Conservation (phyloP, 2,329 filamentous ascomycete genomes). For the Phaeosphaeria sp. region DNA sequence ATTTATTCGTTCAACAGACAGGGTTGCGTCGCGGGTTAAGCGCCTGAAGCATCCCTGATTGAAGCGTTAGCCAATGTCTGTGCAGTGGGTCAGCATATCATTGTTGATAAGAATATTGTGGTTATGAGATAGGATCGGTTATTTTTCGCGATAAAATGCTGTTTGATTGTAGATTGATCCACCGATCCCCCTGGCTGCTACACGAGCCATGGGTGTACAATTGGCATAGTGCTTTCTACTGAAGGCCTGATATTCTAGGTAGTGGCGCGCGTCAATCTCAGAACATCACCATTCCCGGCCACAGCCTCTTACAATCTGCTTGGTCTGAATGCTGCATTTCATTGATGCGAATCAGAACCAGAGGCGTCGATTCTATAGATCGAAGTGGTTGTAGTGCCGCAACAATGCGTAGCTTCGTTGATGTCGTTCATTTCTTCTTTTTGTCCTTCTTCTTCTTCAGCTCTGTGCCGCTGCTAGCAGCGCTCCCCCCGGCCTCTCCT, state of each 20-base stretch:
- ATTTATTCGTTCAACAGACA: not conserved
- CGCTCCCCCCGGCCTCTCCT: slow-evolving; percentile 45
- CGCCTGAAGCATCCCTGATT: not conserved
- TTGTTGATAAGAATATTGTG: not conserved
- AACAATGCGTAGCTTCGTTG: not conserved
- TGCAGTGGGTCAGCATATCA: not conserved
- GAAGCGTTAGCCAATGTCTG: not conserved
- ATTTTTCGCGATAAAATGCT: not conserved
- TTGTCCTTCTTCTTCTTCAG: slow-evolving; percentile 48
- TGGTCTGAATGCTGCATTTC: not conserved
- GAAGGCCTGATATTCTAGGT: too few species aligned
- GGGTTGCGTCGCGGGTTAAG: not conserved
- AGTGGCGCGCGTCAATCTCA: too few species aligned
- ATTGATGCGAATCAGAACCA: too few species aligned
- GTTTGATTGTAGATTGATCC: not conserved
- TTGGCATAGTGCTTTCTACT: too few species aligned
- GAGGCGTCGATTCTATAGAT: too few species aligned
- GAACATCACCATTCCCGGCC: too few species aligned
- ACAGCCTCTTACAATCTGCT: not conserved
- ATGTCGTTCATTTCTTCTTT: slow-evolving; percentile 43
- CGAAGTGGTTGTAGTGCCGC: not conserved
- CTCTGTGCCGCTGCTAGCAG: slow-evolving; percentile 30
- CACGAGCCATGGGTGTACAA: too few species aligned
- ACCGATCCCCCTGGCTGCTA: not conserved
- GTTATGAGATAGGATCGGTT: not conserved